A percentile compares a stretch with the other conserved stretches of the same genome.
Conservation (phyloP, 306 rosid species). For the Citrullus colocynthis region DNA sequence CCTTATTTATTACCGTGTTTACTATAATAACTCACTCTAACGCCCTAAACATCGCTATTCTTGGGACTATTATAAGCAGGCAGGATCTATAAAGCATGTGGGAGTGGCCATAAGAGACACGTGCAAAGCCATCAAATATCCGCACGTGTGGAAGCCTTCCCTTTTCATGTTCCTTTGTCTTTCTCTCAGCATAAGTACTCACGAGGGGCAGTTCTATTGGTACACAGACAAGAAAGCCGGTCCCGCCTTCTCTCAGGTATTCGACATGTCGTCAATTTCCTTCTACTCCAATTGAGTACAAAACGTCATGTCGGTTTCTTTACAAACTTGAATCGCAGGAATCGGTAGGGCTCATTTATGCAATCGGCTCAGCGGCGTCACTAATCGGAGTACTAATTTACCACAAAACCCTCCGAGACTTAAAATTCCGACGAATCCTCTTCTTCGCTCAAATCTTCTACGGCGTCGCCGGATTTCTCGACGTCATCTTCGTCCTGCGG, state of each 20-base stretch:
- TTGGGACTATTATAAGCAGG: slow-evolving; percentile 8
- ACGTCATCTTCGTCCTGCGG: slow-evolving; percentile 43
- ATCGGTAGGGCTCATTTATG: slow-evolving; percentile 58
- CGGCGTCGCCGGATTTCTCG: slow-evolving; percentile 44
- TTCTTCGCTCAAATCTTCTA: slow-evolving; percentile 56
- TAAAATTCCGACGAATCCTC: slow-evolving; percentile 34
- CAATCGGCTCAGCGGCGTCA: slow-evolving; percentile 62
- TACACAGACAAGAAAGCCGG: slow-evolving; percentile 68
- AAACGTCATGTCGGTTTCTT: neutral
- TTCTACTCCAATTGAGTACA: neutral
- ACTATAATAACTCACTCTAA: too few relatives aligned
- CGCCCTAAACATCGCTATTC: too few relatives aligned
- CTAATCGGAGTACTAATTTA: slow-evolving; percentile 60
- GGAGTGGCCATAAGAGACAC: slow-evolving; percentile 34
- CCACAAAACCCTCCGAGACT: slow-evolving; percentile 59
- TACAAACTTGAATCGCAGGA: slow-evolving; percentile 28
- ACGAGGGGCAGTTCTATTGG: slow-evolving; percentile 78
- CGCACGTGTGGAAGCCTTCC: slow-evolving; percentile 75
- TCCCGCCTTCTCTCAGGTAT: slow-evolving; percentile 74
- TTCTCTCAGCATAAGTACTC: slow-evolving; percentile 46
- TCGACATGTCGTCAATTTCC: neutral
- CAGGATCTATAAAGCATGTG: slow-evolving; percentile 14
- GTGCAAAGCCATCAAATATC: slow-evolving; percentile 36
- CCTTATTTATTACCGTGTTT: too few relatives aligned
- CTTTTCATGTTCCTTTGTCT: slow-evolving; percentile 54